These are phyloP conservation scores for Fusarium sp. DNA, from an alignment of 2,329 filamentous ascomycete genomes.

Conservation along the genomic window DNA sequence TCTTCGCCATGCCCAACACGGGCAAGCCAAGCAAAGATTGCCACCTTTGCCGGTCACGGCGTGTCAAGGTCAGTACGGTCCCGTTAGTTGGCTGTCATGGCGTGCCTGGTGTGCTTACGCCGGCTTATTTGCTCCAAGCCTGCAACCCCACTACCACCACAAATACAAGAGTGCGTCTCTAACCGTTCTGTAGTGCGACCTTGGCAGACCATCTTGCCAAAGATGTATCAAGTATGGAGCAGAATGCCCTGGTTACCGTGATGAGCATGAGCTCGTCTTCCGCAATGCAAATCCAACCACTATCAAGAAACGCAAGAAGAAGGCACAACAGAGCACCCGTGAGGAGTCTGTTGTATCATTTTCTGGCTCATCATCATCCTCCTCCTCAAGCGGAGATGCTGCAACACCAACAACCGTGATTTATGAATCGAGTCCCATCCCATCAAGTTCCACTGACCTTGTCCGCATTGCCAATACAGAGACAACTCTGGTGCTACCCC, in stretches of 20 bases:
- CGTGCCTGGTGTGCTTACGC: conserved; percentile 4
- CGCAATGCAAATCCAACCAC: conserved; percentile 52
- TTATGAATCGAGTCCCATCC: conserved; percentile 20
- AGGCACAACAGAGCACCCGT: conserved; percentile 27
- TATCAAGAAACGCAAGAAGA: conserved; percentile 53
- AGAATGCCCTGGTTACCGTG: conserved; percentile 58
- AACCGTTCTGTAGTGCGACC: conserved; percentile 55
- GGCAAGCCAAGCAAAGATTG: conserved; percentile 60
- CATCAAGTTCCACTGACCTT: conserved; percentile 22
- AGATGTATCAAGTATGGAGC: conserved; percentile 60
- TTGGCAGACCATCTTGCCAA: conserved; percentile 57
- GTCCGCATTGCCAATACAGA: conserved; percentile 24
- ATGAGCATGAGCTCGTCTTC: conserved; percentile 59
- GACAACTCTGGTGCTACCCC: conserved; percentile 28
- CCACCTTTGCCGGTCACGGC: conserved; percentile 58
- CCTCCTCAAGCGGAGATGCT: conserved; percentile 22
- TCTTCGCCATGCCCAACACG: conserved; percentile 57
- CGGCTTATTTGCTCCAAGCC: conserved; percentile 18
- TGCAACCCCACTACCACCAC: background rate
- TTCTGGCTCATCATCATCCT: conserved; percentile 19
- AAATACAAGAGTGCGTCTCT: conserved; percentile 20
- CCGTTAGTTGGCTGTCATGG: too few relatives aligned
- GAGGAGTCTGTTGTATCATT: conserved; percentile 23
- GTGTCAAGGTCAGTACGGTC: conserved; percentile 57
- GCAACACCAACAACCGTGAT: conserved; percentile 23